These are phyloP conservation scores for Maudiozyma pseudohumilis DNA, from an alignment of 805 yeast species.

Conservation along the genomic window DNA sequence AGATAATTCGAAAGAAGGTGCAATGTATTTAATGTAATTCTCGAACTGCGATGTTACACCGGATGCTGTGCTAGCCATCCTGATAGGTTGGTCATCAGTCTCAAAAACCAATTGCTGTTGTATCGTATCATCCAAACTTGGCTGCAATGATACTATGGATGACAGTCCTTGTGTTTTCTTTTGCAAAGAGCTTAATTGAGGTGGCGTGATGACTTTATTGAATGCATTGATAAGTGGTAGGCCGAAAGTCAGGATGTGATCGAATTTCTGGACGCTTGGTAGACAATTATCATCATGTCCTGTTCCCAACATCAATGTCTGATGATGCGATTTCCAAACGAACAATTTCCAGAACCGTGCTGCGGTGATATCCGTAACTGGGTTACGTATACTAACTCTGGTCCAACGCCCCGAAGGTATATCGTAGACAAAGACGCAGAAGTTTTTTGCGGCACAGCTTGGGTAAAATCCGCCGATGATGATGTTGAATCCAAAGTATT, in stretches of 20 bases:
- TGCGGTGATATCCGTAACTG: conserved; percentile 42
- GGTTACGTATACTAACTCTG: conserved; percentile 41
- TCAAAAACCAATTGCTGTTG: conserved; percentile 5
- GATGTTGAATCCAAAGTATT: conserved; percentile 55
- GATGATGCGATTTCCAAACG: conserved; percentile 73
- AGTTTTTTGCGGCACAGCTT: conserved; percentile 26
- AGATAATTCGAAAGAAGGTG: conserved; percentile 57
- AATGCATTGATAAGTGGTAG: conserved; percentile 44
- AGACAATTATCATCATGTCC: conserved; percentile 16
- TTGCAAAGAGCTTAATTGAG: neutral
- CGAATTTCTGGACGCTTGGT: conserved; percentile 35
- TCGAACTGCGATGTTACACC: conserved; percentile 36
- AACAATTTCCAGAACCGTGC: conserved; percentile 59
- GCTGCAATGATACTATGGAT: neutral
- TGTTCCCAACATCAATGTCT: conserved; percentile 50
- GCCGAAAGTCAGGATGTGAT: conserved; percentile 39
- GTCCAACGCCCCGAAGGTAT: conserved; percentile 44
- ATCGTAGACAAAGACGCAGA: conserved; percentile 25
- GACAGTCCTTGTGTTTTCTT: neutral
- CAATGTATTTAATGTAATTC: conserved; percentile 64
- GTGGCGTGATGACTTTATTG: conserved; percentile 11
- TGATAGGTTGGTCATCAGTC: neutral
- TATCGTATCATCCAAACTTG: conserved; percentile 3
- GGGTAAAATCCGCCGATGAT: conserved; percentile 53
- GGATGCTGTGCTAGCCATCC: conserved; percentile 11